Evolutionary conservation across 2,329 filamentous ascomycete species (phyloP), one percentile per base, ranked within the genome.

Genomic region (Colletotrichum lupini): DNA sequence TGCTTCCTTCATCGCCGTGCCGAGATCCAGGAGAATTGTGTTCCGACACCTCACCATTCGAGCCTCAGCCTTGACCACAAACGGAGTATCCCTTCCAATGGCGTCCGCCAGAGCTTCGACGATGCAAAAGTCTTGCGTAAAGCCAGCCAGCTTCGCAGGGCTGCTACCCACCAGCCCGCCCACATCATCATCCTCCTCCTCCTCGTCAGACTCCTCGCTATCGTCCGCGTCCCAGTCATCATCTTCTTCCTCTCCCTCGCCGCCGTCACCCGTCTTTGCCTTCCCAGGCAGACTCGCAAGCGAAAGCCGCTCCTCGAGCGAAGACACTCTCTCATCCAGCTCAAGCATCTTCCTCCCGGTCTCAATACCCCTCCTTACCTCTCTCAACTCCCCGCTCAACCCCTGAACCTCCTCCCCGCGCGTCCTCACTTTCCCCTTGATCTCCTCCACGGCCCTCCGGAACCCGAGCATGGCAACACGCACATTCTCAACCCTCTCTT

Each of bases 401-500:
- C 80, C 82, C 49, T 86, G 85, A 1, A 95, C 89, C 77, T 96
- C 92, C 24, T 83, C 82, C 28, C 90, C 90, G 75, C 92, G 88
- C 72, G 89, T 87, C 8, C 86, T 85, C 0, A 98, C 93, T 22
- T 87, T 88, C 11, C 84, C 85, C 79, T 91, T 91, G 61, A 98
- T 88, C 62, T 92, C 92, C 76, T 94, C 92, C 0, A 98, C 90
- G 64, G 97, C 95, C 75, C 95, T 89, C 73, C 92, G 88, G 78
- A 99, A 98, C 0, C 95, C 95, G 73, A 98, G 82, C 68, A 99
- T 83, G 0, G 95, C 95, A 0, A 99, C 93, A 56, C 94, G 90
- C 37, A 98, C 93, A 79, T 97, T 95, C 80, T 97, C 95, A 0
- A 98, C 92, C 81, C 92, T 94, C 78, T 98, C 96, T 79, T 97